Evolutionary conservation across 2,329 filamentous ascomycete genomes (phyloP), one percentile per base, ranked within the genome.

Genomic region (Chlorencoelia australis): DNA sequence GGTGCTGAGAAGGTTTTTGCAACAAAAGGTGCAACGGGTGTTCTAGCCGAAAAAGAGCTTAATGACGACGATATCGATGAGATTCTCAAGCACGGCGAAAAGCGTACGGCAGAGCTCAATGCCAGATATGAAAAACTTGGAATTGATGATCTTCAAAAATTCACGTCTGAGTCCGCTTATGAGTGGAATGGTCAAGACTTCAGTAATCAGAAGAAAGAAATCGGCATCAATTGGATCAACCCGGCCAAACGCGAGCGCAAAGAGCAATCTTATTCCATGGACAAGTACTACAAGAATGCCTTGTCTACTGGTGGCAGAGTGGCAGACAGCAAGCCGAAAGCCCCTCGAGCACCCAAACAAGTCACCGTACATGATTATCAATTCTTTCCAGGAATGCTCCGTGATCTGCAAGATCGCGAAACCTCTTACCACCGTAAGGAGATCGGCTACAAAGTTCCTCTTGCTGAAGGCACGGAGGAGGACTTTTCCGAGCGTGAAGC

Each of bases 131-230:
- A 96, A 59, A 94, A 94, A 58, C 77, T 98, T 26, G 91, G 93
- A 46, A 82, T 98, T 19, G 91, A 98, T 57, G 91, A 98, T 49
- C 64, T 98, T 28, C 91, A 98, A 57, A 96, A 96, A 56, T 98
- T 98, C 61, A 91, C 82, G 1, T 95, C 89, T 0, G 91, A 98
- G 53, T 94, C 86, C 37, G 88, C 93, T 0, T 98, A 98, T 53
- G 91, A 96, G 57, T 98, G 93, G 93, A 98, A 98, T 46, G 91
- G 91, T 30, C 81, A 96, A 62, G 89, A 89, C 53, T 98, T 98
- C 58, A 84, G 87, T 35, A 84, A 82, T 40, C 75, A 80, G 56
- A 93, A 93, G 65, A 94, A 93, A 60, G 86, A 94, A 33, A 85
- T 95, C 45, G 86, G 85, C 32, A 73, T 95, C 47, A 88, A 70